These are phyloP conservation scores for Novymonas esmeraldas DNA, from an alignment of 208 protist species.

Conservation along the genomic window DNA sequence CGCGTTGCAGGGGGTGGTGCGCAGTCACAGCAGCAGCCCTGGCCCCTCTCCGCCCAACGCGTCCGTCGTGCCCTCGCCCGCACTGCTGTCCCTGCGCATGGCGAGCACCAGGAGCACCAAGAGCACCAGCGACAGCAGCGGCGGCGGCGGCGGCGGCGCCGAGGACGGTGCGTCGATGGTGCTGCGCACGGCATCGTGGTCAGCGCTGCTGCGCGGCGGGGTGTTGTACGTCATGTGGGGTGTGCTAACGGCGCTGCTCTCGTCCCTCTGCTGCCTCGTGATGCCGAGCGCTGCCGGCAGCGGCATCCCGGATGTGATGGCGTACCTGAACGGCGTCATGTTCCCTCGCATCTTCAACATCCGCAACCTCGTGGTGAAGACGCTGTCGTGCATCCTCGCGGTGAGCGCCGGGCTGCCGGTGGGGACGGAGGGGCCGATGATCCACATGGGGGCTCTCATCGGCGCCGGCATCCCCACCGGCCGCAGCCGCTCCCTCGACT, in stretches of 20 bases:
- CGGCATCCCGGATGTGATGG: constrained; percentile 88
- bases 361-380: constrained; percentile 81
- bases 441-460: constrained; percentile 92
- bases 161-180: constrained; percentile 6
- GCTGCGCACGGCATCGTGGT: constrained; percentile 27
- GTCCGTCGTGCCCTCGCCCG: not conserved
- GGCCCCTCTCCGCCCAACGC: not conserved
- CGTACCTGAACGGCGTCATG: constrained; percentile 88
- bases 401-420: constrained; percentile 83
- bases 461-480: constrained; percentile 85
- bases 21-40: constrained; percentile 13
- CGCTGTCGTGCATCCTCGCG: constrained; percentile 67
- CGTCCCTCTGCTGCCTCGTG: constrained; percentile 73
- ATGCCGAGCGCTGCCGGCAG: constrained; percentile 75
- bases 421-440: constrained; percentile 93
- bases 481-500: constrained; percentile 59
- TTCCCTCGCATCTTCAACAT: constrained; percentile 86
- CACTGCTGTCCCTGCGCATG: too few species aligned
- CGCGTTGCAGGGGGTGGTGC: constrained; percentile 39
- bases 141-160: not conserved
- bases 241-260: constrained; percentile 48
- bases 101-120: not conserved
- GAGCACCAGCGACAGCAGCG: not conserved
- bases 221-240: constrained; percentile 44
- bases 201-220: constrained; percentile 37